Evolutionary conservation across 495 filamentous ascomycete genomes (phyloP), one percentile per base, ranked within the genome.

Genomic region (Diplogelasinospora grovesii): DNA sequence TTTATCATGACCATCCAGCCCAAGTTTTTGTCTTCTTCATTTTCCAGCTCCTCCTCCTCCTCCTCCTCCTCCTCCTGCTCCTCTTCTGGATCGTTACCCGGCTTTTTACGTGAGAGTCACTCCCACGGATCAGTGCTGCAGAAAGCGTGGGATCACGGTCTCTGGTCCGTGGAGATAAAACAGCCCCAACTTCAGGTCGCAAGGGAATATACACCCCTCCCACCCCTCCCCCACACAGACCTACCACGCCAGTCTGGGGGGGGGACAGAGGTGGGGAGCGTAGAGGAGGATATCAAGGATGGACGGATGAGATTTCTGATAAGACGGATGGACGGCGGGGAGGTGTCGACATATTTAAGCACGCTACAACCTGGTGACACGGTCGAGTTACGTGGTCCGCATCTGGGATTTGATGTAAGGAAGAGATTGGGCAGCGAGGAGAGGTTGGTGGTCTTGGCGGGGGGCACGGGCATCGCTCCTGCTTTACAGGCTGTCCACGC

Each of bases 161-260:
- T 92, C 25, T 89, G 87, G 81, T 86, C 82, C 43, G 81, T 96
- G 11, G 85, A 95, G 71, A 71, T 95, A 52, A 95, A 94, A 59
- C 90, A 98, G 60, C 92, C 92, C 7, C 79, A 93, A 54, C 51
- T 96, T 36, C 87, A 94, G 54, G 90, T 98, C 33, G 83, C 85
- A 25, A 65, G 92, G 36, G 76, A 82, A 13, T 98, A 98, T 59
- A 96, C 92, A 8, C 88, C 90, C 0, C 64, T 97, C 1, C 90
- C 92, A 0, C 65, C 77, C 8, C 47, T 69, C 14, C 63, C 61
- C 32, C 70, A 75, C 38, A 64, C 70, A 2, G 69, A 71, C n/a
- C n/a, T n/a, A n/a, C n/a, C n/a, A n/a, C n/a, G n/a, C n/a, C n/a
- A n/a, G n/a, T n/a, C n/a, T n/a, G n/a, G n/a, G n/a, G n/a, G n/a